phyloP scores from a whole-genome alignment of 352 stramenopile species.

The Phytophthora pseudosyringae region DNA sequence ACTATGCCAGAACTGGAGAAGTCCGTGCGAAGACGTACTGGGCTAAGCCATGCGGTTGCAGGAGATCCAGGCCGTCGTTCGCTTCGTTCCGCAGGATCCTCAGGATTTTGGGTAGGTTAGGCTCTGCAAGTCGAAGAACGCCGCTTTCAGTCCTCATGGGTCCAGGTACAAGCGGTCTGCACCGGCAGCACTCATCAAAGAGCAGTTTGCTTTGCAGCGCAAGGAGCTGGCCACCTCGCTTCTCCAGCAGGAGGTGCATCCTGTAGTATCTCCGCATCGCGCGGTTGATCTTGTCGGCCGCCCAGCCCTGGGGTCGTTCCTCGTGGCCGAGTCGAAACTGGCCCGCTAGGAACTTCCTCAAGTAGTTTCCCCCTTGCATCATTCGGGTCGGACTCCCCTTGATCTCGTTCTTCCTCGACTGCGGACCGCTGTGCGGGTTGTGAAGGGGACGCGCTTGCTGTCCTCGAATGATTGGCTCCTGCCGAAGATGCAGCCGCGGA shows the following conservation, averaged over 20 bases:
- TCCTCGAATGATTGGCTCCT: slow-evolving; percentile 20
- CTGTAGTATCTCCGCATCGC: slow-evolving; percentile 66
- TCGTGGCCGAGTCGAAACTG: slow-evolving; percentile 39
- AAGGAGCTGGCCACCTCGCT: slow-evolving; percentile 52
- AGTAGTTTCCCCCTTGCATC: slow-evolving; percentile 32
- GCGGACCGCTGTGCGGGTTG: background rate
- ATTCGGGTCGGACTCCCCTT: slow-evolving; percentile 25
- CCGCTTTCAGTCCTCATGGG: slow-evolving; percentile 62
- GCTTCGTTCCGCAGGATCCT: slow-evolving; percentile 62
- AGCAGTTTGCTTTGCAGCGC: slow-evolving; percentile 68
- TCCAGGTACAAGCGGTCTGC: slow-evolving; percentile 57
- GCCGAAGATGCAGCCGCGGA: slow-evolving; percentile 51
- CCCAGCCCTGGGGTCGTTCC: slow-evolving; percentile 63
- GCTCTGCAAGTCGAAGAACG: slow-evolving; percentile 65
- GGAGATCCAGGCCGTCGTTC: slow-evolving; percentile 62
- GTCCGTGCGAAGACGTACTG: slow-evolving; percentile 40
- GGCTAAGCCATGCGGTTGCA: slow-evolving; percentile 67
- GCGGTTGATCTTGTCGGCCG: slow-evolving; percentile 54
- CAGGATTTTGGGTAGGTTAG: slow-evolving; percentile 70
- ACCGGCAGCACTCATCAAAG: slow-evolving; percentile 82
- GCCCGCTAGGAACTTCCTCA: slow-evolving; percentile 50
- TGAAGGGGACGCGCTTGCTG: slow-evolving; percentile 19
- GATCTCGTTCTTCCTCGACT: slow-evolving; percentile 19
- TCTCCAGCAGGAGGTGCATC: slow-evolving; percentile 53
- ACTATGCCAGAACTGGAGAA: no score